A percentile compares a stretch with the other conserved stretches of the same genome.
Evolutionary conservation across 1,284 basidiomycete genomes (phyloP).

Genomic region (Malassezia pachydermatis): DNA sequence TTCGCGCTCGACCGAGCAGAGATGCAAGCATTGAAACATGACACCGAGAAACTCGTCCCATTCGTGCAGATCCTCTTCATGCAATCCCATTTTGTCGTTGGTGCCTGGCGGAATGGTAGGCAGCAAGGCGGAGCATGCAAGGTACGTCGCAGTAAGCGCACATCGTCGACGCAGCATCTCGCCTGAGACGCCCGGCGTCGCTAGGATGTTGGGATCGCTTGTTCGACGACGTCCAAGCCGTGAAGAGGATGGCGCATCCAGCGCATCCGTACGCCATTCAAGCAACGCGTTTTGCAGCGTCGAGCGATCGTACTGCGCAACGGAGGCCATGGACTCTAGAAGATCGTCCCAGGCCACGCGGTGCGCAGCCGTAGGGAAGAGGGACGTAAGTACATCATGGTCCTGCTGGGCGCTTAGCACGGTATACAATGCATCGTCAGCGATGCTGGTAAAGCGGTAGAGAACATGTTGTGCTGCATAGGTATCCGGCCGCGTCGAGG

Average conservation of each 20-base stretch:
- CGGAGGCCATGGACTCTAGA: conserved; percentile 69
- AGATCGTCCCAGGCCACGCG: conserved; percentile 67
- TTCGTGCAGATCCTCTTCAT: conserved; percentile 14
- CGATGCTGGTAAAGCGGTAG: conserved; percentile 31
- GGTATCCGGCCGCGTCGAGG: conserved; percentile 22
- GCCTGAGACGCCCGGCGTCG: conserved; percentile 7
- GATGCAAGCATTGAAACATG: conserved; percentile 34
- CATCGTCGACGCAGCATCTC: conserved; percentile 26
- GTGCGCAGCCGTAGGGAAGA: conserved; percentile 59
- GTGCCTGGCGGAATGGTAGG: conserved; percentile 6
- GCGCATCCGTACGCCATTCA: conserved; percentile 60
- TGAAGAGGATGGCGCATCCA: conserved; percentile 20
- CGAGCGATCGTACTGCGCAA: conserved; percentile 72
- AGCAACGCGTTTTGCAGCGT: conserved; percentile 75
- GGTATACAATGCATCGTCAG: conserved; percentile 25
- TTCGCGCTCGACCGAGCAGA: conserved; percentile 33
- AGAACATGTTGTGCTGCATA: conserved; percentile 42
- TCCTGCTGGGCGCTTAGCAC: conserved; percentile 26
- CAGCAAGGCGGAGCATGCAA: conserved; percentile 17
- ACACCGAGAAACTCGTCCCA: conserved; percentile 23
- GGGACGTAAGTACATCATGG: conserved; percentile 31
- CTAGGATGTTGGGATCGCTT: conserved; percentile 9
- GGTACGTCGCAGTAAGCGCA: conserved; percentile 26
- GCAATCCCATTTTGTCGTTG: conserved; percentile 1
- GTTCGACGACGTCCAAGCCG: conserved; percentile 22